These are phyloP conservation scores for Aureobasidium mangrovei DNA, from an alignment of 2,329 filamentous ascomycete genomes.

Conservation along the genomic window DNA sequence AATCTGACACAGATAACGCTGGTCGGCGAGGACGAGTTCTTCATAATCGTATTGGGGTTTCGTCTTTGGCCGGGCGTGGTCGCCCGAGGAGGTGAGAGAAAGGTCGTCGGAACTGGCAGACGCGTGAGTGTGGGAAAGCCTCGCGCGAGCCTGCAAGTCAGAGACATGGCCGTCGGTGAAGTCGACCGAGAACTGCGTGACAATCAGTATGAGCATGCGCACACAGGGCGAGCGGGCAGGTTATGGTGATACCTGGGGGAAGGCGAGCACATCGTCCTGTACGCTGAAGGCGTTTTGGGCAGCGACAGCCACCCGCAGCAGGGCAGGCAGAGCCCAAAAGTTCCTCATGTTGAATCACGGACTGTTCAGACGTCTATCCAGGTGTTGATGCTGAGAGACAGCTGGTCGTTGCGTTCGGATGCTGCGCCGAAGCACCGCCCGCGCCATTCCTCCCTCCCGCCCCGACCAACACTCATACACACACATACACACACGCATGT, in stretches of 20 bases:
- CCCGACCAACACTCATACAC: too few relatives aligned
- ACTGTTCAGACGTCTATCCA: not conserved
- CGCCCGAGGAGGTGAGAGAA: not conserved
- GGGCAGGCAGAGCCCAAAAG: slow-evolving; percentile 40
- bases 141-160: slow-evolving; percentile 57
- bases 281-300: slow-evolving; percentile 65
- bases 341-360: slow-evolving; percentile 32
- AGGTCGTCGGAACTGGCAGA: not conserved
- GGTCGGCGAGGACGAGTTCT: slow-evolving; percentile 60
- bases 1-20: slow-evolving; percentile 76
- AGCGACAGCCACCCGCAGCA: slow-evolving; percentile 41
- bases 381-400: not conserved
- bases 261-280: slow-evolving; percentile 77
- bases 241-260: slow-evolving; percentile 59
- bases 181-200: slow-evolving; percentile 63
- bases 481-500: too few relatives aligned
- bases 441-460: not conserved
- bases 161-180: slow-evolving; percentile 66
- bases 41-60: slow-evolving; percentile 48
- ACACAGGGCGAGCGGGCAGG: not conserved
- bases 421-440: not conserved
- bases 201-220: not conserved
- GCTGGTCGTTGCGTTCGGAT: not conserved
- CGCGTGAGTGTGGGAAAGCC: slow-evolving; percentile 36
- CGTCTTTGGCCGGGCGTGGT: not conserved